Base-by-base conservation (phyloP, 768 basidiomycete genomes). In the Mycena metata region DNA sequence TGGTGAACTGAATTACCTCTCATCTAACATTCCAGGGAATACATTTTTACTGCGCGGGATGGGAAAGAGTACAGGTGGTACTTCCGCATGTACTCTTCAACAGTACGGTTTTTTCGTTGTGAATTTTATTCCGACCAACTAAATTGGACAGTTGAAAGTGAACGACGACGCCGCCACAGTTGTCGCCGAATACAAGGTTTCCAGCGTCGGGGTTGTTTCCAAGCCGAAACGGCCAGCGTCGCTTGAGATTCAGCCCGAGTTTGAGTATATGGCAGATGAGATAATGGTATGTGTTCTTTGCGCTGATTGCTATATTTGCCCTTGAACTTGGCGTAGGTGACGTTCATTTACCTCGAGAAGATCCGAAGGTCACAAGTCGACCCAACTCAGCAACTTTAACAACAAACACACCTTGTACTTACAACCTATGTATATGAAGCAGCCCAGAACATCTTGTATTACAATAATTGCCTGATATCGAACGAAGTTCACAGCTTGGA, bases 231-330 rank as follows among this genome's bases (percentile, higher is more conserved):
- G 67, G 45, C 45, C 46, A 19, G n/a, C 67, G 3, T 60, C 9
- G 10, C 11, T 69, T 15, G 49, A 64, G 35, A 64, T 69, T 41
- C 64, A 47, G 7, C 67, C 67, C 17, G 24, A 41, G 2, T 69
- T 60, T 30, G 67, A 69, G 41, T 24, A 64, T 21, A 59, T 69
- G 62, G 57, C 17, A 12, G 67, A 69, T 24, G 67, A 69, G 23
- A 69, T 69, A 17, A 60, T 69, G 62, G 67, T 59, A 21, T 1
- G 58, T 17, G 35, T 47, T 3, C 51, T 17, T 8, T 23, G 23
- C 30, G 43, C 41, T 24, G 2, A 36, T 11, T 21, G 2, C n/a
- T 6, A 33, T 11, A 39, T 39, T 39, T 15, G 39, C 39, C 36
- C 39, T 39, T 39, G 39, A 39, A 39, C 39, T 39, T 15, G 39